phyloP scores from a whole-genome alignment of 495 filamentous ascomycete genomes.

The Aspergillus leporis region DNA sequence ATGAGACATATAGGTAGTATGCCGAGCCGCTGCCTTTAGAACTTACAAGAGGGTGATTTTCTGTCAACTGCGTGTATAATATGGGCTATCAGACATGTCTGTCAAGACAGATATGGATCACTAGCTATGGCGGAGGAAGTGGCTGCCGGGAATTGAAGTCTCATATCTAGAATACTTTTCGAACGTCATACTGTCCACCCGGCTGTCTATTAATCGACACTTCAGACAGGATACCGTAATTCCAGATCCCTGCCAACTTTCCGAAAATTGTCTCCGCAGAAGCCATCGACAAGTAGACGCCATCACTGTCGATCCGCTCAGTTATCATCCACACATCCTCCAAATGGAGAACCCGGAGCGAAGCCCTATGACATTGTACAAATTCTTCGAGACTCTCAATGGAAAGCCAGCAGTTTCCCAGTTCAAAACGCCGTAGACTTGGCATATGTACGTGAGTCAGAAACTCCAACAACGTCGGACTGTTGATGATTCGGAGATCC shows the following conservation, averaged over 20 bases:
- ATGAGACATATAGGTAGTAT: too few species aligned
- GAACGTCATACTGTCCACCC: neutral
- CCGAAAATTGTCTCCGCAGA: neutral
- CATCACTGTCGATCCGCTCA: neutral
- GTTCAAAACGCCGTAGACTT: neutral
- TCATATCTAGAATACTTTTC: too few species aligned
- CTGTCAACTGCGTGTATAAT: too few species aligned
- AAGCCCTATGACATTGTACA: neutral
- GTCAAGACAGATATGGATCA: too few species aligned
- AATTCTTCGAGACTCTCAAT: neutral
- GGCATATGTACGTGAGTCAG: constrained; percentile 3
- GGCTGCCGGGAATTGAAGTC: too few species aligned
- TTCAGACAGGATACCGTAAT: neutral
- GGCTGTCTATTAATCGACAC: neutral
- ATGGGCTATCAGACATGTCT: too few species aligned
- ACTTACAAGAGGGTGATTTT: too few species aligned
- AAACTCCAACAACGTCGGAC: neutral
- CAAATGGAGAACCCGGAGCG: constrained; percentile 2
- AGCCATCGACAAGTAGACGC: constrained; percentile 5
- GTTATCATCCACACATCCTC: constrained; percentile 9
- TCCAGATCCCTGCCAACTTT: neutral
- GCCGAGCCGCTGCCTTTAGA: too few species aligned
- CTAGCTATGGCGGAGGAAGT: too few species aligned
- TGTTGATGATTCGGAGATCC: constrained; percentile 1
- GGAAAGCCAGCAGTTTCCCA: constrained; percentile 7